These are phyloP conservation scores for Schizophyllum amplum DNA, from an alignment of 1,284 basidiomycete species.

Conservation along the genomic window DNA sequence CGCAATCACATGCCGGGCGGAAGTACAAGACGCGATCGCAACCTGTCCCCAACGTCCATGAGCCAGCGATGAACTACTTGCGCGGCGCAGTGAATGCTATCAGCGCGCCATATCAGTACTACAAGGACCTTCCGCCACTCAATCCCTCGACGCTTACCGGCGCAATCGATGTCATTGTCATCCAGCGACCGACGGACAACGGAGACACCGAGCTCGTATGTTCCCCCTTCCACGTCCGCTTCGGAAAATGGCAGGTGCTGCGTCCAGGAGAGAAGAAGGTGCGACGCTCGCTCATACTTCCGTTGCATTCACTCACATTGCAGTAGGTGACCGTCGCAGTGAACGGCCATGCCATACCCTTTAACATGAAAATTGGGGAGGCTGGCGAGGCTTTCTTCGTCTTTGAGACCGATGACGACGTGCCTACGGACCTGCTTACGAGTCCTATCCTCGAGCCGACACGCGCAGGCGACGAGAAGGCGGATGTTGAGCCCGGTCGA, in stretches of 20 bases:
- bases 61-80: constrained; percentile 62
- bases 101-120: constrained; percentile 77
- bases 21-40: neutral
- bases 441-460: constrained; percentile 79
- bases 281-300: constrained; percentile 8
- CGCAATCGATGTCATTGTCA: constrained; percentile 95
- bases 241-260: constrained; percentile 96
- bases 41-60: neutral
- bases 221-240: constrained; percentile 96
- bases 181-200: constrained; percentile 61
- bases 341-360: constrained; percentile 80
- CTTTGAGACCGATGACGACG: constrained; percentile 92
- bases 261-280: constrained; percentile 93
- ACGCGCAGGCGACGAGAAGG: constrained; percentile 30
- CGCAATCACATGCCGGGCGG: neutral
- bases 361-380: constrained; percentile 98
- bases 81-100: constrained; percentile 76
- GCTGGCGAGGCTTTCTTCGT: constrained; percentile 99
- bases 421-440: constrained; percentile 91
- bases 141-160: constrained; percentile 94
- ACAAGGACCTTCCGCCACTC: constrained; percentile 70
- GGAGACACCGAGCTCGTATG: constrained; percentile 74
- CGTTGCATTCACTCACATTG: neutral
- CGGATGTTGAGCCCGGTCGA: constrained; percentile 26
- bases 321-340: constrained; percentile 73